Percentiles rank a stretch among this genome's conserved stretches.
These are phyloP conservation scores for Cytospora piceicola DNA, from an alignment of 2,329 filamentous ascomycete species.

Conservation along the genomic window DNA sequence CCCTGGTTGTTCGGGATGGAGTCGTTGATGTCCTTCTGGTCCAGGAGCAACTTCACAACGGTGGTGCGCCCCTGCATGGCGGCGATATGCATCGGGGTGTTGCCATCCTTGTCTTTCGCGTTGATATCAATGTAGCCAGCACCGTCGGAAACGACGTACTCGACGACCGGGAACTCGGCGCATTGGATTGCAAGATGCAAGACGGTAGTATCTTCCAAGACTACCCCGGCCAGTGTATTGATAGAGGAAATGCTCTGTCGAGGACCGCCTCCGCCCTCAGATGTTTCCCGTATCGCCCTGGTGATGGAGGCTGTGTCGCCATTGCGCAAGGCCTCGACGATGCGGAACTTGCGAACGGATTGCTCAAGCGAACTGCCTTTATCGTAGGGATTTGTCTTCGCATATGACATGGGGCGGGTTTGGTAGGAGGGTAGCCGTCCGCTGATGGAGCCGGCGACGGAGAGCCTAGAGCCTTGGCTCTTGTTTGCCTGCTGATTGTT, in stretches of 20 bases:
- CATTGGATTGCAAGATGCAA: constrained; percentile 95
- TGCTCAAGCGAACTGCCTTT: constrained; percentile 75
- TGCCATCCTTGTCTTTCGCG: constrained; percentile 88
- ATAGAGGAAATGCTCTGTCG: constrained; percentile 62
- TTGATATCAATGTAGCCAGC: constrained; percentile 77
- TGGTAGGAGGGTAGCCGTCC: constrained; percentile 48
- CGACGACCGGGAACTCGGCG: constrained; percentile 87
- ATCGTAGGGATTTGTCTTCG: constrained; percentile 43
- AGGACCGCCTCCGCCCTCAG: constrained; percentile 48
- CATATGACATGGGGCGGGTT: constrained; percentile 33
- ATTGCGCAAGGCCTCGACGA: constrained; percentile 88
- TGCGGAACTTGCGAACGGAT: constrained; percentile 89
- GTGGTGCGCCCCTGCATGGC: constrained; percentile 78
- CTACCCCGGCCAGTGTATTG: constrained; percentile 45
- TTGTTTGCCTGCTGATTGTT: constrained; percentile 43
- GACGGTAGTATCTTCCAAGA: constrained; percentile 82
- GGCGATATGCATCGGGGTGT: constrained; percentile 89
- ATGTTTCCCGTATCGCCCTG: constrained; percentile 75
- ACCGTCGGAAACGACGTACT: constrained; percentile 86
- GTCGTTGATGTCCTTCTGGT: constrained; percentile 85
- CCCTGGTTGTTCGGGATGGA: constrained; percentile 82
- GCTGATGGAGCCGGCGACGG: constrained; percentile 46
- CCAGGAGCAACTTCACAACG: constrained; percentile 82
- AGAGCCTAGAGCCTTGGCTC: constrained; percentile 53
- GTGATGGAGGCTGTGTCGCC: constrained; percentile 91